phyloP scores from a whole-genome alignment of 1,284 basidiomycete species.

The Heterobasidion irregulare region DNA sequence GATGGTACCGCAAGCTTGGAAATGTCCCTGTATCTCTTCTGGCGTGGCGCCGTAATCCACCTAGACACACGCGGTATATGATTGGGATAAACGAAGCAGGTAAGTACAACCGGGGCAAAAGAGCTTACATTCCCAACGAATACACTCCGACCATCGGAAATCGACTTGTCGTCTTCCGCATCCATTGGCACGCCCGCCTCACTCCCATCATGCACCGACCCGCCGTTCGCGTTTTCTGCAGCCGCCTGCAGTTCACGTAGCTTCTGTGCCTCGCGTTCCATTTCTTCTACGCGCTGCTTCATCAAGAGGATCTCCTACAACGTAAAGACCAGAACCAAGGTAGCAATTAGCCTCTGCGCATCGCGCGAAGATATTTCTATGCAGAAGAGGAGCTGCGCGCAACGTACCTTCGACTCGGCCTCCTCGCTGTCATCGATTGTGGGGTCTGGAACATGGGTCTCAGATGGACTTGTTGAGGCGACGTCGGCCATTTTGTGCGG shows the following conservation, averaged over 20 bases:
- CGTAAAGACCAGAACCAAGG: constrained; percentile 5
- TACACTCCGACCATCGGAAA: constrained; percentile 83
- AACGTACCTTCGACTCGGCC: constrained; percentile 27
- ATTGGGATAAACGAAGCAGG: constrained; percentile 3
- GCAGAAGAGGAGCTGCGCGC: background rate
- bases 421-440: constrained; percentile 27
- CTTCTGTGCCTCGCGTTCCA: constrained; percentile 88
- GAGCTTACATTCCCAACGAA: constrained; percentile 93
- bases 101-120: background rate
- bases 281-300: constrained; percentile 90
- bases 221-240: constrained; percentile 53
- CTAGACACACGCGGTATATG: constrained; percentile 32
- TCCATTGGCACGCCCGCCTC: constrained; percentile 48
- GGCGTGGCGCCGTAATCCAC: constrained; percentile 98
- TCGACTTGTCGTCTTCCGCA: constrained; percentile 68
- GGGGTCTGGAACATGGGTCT: constrained; percentile 17
- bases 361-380: background rate
- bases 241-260: constrained; percentile 87
- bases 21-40: constrained; percentile 97
- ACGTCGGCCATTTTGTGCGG: constrained; percentile 22
- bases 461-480: constrained; percentile 19
- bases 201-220: constrained; percentile 27
- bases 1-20: constrained; percentile 96
- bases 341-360: background rate
- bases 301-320: constrained; percentile 73